Evolutionary conservation across 768 basidiomycete genomes (phyloP).

Genomic region (Lactarius quietus): DNA sequence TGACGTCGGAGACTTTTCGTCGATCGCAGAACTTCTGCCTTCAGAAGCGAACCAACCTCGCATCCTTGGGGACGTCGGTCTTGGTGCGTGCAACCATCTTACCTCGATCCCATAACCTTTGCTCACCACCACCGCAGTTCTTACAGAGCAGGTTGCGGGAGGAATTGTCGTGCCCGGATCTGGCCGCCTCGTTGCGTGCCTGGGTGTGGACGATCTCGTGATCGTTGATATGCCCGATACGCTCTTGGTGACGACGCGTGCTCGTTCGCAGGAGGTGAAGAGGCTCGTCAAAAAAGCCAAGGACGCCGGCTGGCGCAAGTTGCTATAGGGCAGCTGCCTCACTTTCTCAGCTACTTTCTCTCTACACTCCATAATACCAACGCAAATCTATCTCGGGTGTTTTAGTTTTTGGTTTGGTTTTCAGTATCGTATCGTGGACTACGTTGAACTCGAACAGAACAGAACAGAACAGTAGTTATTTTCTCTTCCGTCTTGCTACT

Average conservation of each 20-base stretch:
- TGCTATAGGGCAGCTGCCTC: constrained; percentile 43
- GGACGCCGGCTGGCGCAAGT: constrained; percentile 69
- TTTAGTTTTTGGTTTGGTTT: background rate
- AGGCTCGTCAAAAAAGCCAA: constrained; percentile 77
- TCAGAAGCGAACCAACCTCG: constrained; percentile 84
- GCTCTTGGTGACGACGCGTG: constrained; percentile 81
- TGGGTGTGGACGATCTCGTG: constrained; percentile 85
- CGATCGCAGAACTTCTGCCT: constrained; percentile 78
- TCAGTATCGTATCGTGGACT: background rate
- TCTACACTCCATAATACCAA: too few relatives aligned
- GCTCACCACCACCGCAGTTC: constrained; percentile 42
- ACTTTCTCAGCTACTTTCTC: background rate
- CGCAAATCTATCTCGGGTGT: background rate
- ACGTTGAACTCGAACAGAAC: constrained; percentile 11
- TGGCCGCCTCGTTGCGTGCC: constrained; percentile 73
- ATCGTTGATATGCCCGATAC: constrained; percentile 93
- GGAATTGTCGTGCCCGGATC: constrained; percentile 87
- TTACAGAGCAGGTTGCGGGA: constrained; percentile 88
- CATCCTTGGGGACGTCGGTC: constrained; percentile 68
- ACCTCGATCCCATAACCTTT: background rate
- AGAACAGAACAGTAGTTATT: constrained; percentile 6
- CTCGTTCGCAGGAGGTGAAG: constrained; percentile 87
- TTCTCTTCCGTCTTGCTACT: background rate
- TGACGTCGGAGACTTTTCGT: constrained; percentile 89
- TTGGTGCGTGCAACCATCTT: constrained; percentile 46